Conservation (phyloP, 345 rosid species). For the Brassica cretica region DNA sequence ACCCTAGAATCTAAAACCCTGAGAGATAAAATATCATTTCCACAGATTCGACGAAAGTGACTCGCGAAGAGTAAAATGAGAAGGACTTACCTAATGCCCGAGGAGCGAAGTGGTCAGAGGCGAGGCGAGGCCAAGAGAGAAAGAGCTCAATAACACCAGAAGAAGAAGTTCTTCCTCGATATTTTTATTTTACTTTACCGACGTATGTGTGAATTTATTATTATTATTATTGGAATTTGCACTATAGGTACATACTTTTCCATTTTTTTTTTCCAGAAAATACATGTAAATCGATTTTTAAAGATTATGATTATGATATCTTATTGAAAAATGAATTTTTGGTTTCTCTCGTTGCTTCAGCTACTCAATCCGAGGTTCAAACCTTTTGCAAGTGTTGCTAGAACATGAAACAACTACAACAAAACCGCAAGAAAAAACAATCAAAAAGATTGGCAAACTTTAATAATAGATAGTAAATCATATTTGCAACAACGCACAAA, state of each 20-base stretch:
- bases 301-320: not conserved
- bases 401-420: not conserved
- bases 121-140: not conserved
- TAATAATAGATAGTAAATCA: not conserved
- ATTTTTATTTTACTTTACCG: not conserved
- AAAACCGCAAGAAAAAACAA: not conserved
- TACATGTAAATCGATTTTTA: not conserved
- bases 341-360: not conserved
- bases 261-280: not conserved
- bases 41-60: not conserved
- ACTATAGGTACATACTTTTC: not conserved
- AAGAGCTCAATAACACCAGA: not conserved
- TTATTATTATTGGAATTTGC: not conserved
- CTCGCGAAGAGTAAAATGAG: not conserved
- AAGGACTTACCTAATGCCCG: constrained; percentile 13
- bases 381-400: not conserved
- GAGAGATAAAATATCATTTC: not conserved
- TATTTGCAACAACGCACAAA: not conserved
- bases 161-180: not conserved
- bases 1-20: constrained; percentile 17
- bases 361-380: not conserved
- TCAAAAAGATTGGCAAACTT: not conserved
- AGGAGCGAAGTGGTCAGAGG: not conserved
- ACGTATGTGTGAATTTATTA: not conserved
- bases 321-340: not conserved